Percentiles rank a stretch among this genome's conserved stretches.
Conservation (phyloP, 441 rosid species). For the Jatropha podagrica region DNA sequence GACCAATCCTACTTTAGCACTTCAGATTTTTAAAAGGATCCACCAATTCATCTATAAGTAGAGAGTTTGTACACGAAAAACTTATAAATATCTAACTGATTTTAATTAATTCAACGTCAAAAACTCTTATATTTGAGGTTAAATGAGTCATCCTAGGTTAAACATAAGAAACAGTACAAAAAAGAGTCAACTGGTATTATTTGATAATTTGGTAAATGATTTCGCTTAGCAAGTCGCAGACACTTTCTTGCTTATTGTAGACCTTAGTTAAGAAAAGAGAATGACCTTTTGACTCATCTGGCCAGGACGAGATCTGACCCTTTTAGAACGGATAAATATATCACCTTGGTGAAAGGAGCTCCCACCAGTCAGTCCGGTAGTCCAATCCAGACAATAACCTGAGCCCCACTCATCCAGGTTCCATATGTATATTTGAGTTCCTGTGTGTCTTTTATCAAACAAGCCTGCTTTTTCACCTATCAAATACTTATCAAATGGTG, state of each 20-base stretch:
- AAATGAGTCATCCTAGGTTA: not conserved
- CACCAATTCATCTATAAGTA: not conserved
- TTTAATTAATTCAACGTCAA: not conserved
- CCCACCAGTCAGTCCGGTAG: constrained; percentile 28
- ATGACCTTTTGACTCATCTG: constrained; percentile 38
- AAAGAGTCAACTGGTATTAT: not conserved
- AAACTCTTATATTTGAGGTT: not conserved
- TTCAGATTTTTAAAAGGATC: not conserved
- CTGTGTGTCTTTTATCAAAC: constrained; percentile 26
- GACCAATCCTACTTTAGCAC: not conserved
- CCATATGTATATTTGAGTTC: constrained; percentile 43
- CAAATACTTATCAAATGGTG: constrained; percentile 43
- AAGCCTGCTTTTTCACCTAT: constrained; percentile 39
- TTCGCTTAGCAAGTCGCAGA: not conserved
- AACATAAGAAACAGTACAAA: not conserved
- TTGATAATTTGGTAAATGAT: not conserved
- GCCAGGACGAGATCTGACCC: constrained; percentile 40
- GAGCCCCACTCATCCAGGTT: constrained; percentile 43
- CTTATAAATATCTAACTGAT: not conserved
- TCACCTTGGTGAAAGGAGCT: constrained; percentile 45
- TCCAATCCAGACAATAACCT: constrained; percentile 31
- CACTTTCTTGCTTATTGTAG: not conserved
- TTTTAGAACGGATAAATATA: constrained; percentile 37
- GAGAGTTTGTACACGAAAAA: not conserved
- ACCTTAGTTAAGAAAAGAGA: not conserved